Base-by-base conservation (phyloP, 495 filamentous ascomycete species). In the Podospora didyma region DNA sequence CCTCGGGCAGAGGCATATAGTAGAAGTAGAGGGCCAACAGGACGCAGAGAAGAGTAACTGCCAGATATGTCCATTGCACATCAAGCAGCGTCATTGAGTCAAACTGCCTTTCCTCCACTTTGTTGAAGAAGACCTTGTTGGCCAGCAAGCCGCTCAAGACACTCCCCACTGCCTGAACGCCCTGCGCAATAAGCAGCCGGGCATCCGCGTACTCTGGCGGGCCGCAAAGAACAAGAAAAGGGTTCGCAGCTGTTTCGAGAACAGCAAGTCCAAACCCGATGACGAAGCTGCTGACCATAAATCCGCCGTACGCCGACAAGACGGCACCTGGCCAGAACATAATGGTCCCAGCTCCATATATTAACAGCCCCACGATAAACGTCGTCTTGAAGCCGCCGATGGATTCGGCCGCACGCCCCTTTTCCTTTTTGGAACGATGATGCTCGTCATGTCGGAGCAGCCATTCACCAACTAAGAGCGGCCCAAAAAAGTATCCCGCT, bases 41-140 rank as follows among this genome's bases (percentile, higher is more conserved):
- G 47, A 86, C 87, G 53, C 86, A 86, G 57, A 90, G 85, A 39
- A 87, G 81, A 3, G 86, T 86, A 49, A 89, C 84, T 48, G 80
- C 86, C 0, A 90, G 78, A 63, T 90, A 92, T 0, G 86, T 82
- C 87, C 88, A 90, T 66, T 92, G 88, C 20, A 92, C 87, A 48
- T 86, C 79, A 47, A 88, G 77, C 1, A 83, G 70, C 1, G 69
- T 71, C 11, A 61, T 61, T 4, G 70, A 63, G 41, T 53, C 47
- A 2, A 49, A 17, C 2, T 20, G 3, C 7, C 54, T 49, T 11
- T 51, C 51, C 46, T 58, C 64, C 17, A 62, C 51, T 5, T 42
- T 46, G 23, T 41, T 52, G 68, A 90, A 91, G 70, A 89, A 87
- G 20, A 83, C 86, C 52, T 82, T 85, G 12, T 86, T 81, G 3